Base-by-base conservation (phyloP, 305 asterid genomes). In the Caryopteris hybrid region DNA sequence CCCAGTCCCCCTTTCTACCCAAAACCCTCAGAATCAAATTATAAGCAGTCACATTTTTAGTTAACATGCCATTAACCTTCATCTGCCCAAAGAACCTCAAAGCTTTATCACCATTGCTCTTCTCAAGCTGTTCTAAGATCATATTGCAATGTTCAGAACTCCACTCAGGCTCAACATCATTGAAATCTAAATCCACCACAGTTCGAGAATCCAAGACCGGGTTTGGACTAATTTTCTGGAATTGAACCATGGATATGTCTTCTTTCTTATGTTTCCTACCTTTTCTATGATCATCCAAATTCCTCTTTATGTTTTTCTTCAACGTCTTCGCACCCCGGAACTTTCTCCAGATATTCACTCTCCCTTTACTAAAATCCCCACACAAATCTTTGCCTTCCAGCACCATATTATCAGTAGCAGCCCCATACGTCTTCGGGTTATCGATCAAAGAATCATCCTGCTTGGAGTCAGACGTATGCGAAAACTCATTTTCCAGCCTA, bases 51-150 rank as follows among this genome's bases (percentile, higher is more conserved):
- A 66, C 66, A 71, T 90, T 92, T 69, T 75, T 80, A 79, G 76
- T 75, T 81, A 92, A 80, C 81, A 85, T 86, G 70, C 90, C 86
- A 76, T 86, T 85, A 64, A 57, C 74, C 74, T 72, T 82, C 98
- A 92, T 92, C 98, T 91, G 85, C 73, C 78, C 74, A 52, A 88
- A 92, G 74, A 88, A 82, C 20, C 80, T 70, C 74, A 86, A 79
- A 5, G 93, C 84, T 74, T 81, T 78, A 65, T 53, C 53, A 51
- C 70, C 88, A 27, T 73, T 65, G 57, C 72, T 67, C 66, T 71
- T 79, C 80, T 88, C 95, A 46, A 90, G 82, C 73, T 77, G 77
- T 78, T 78, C 84, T 80, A 92, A 76, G 53, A 85, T 72, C 20
- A 57, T 72, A 80, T 84, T 90, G 73, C 93, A 90, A 20, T 61